Conservation (phyloP, 2,329 filamentous ascomycete genomes). For the Aspergillus unguis region DNA sequence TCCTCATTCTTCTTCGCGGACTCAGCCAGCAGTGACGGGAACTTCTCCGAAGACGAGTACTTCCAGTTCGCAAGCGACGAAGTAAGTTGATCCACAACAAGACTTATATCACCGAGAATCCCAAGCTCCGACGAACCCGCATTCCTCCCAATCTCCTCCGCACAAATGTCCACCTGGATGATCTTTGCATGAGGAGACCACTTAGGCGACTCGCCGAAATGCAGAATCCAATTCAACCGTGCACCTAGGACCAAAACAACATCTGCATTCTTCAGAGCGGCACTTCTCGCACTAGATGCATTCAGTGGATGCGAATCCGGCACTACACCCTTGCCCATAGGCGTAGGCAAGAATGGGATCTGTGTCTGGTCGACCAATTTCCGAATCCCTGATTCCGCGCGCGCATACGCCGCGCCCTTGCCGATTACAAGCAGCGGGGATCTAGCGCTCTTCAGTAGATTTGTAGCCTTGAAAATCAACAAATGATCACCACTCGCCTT, state of each 20-base stretch:
- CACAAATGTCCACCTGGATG: slow-evolving; percentile 54
- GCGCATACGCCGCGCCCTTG: slow-evolving; percentile 55
- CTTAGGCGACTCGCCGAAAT: slow-evolving; percentile 55
- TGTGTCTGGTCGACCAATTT: slow-evolving; percentile 47
- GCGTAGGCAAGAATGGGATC: slow-evolving; percentile 56
- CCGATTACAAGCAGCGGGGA: slow-evolving; percentile 54
- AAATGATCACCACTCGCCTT: slow-evolving; percentile 45
- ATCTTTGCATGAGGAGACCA: slow-evolving; percentile 51
- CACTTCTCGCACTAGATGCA: slow-evolving; percentile 52
- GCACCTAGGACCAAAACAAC: slow-evolving; percentile 55
- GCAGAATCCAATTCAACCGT: slow-evolving; percentile 58
- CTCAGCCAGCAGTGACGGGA: slow-evolving; percentile 30
- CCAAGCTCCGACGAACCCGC: slow-evolving; percentile 47
- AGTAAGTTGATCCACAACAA: slow-evolving; percentile 49
- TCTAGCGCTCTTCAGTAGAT: slow-evolving; percentile 48
- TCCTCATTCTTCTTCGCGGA: slow-evolving; percentile 47
- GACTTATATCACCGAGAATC: slow-evolving; percentile 51
- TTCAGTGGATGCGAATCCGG: slow-evolving; percentile 54
- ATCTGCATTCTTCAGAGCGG: slow-evolving; percentile 53
- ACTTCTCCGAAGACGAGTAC: slow-evolving; percentile 35
- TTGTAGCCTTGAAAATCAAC: slow-evolving; percentile 41
- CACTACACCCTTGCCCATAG: slow-evolving; percentile 59
- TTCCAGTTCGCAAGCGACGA: slow-evolving; percentile 44
- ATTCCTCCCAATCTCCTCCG: slow-evolving; percentile 55
- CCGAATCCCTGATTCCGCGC: slow-evolving; percentile 47